phyloP scores from a whole-genome alignment of 345 rosid genomes.

The Citrus cavaleriei region DNA sequence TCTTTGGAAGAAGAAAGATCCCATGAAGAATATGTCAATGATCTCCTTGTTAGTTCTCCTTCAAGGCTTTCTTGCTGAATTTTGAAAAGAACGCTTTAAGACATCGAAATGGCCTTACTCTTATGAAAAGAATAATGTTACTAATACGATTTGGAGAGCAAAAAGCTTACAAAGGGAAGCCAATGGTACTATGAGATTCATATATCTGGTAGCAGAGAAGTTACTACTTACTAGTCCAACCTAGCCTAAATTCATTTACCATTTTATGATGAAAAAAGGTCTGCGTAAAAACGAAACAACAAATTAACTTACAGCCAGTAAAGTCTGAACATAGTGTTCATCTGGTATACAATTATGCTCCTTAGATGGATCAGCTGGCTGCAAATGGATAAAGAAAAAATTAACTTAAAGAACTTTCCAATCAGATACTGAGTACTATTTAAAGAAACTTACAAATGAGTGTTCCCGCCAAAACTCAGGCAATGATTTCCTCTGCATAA shows the following conservation, averaged over 20 bases:
- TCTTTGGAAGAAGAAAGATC: slow-evolving; percentile 76
- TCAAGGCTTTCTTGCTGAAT: slow-evolving; percentile 78
- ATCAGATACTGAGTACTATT: background rate
- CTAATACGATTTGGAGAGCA: background rate
- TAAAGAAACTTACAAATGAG: slow-evolving; percentile 56
- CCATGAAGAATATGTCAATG: slow-evolving; percentile 80
- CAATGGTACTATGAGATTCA: background rate
- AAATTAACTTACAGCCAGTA: slow-evolving; percentile 68
- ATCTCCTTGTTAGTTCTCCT: slow-evolving; percentile 72
- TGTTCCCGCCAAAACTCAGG: slow-evolving; percentile 96
- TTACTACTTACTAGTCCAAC: background rate
- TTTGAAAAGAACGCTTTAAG: slow-evolving; percentile 7
- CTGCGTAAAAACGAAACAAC: background rate
- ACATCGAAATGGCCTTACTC: background rate
- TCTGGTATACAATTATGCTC: slow-evolving; percentile 98
- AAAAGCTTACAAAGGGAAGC: background rate
- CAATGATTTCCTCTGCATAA: slow-evolving; percentile 72
- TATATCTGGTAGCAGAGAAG: background rate
- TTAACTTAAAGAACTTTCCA: background rate
- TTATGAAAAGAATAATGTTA: background rate
- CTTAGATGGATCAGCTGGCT: slow-evolving; percentile 73
- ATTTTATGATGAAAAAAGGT: background rate
- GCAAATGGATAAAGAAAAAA: slow-evolving; percentile 21
- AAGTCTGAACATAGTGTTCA: slow-evolving; percentile 95
- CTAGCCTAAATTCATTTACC: background rate